Evolutionary conservation across 1,139 yeast genomes (phyloP), one percentile per base, ranked within the genome.

Genomic region (Saccharomyces uvarum): DNA sequence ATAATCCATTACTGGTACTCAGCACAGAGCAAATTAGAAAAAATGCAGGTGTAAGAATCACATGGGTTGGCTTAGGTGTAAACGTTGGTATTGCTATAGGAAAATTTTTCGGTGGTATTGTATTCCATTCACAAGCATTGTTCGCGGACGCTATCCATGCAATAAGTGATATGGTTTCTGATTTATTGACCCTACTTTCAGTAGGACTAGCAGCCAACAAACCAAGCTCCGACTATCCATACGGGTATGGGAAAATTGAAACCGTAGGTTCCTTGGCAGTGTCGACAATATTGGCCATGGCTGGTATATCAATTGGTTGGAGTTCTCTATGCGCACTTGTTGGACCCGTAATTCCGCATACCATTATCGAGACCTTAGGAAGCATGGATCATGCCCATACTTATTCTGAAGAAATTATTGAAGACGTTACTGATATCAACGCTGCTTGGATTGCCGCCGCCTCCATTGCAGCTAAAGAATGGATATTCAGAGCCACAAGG

Each of bases 381-480:
- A 66, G 48, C 11, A 8, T 58, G 51, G 59, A 57, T 33, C 32
- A 31, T 48, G 48, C 51, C 44, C 53, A 66, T 42, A 81, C 77
- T 56, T 61, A 73, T 14, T 54, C 51, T 31, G 54, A 41, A 19
- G 47, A 47, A 4, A 76, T 74, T 51, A 69, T 72, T 14, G 70
- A 68, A 33, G 79, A 77, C 53, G 75, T 80, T 2, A 86, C 93
- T 2, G 80, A 88, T 66, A 80, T 93, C 61, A 90, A 89, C 67
- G 98, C 98, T 3, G 97, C 97, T 4, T 90, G 97, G 96, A 77
- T 93, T 52, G 98, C 98, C 0, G 84, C 86, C 49, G 96, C 84
- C 1, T 89, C 97, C 2, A 88, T 93, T 58, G 79, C 77, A 4
- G 81, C 90, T 49, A 93, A 93, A 67, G 99, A 93, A 70, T 78